phyloP scores from a whole-genome alignment of 257 asterid species.

The Buddleja alternifolia region DNA sequence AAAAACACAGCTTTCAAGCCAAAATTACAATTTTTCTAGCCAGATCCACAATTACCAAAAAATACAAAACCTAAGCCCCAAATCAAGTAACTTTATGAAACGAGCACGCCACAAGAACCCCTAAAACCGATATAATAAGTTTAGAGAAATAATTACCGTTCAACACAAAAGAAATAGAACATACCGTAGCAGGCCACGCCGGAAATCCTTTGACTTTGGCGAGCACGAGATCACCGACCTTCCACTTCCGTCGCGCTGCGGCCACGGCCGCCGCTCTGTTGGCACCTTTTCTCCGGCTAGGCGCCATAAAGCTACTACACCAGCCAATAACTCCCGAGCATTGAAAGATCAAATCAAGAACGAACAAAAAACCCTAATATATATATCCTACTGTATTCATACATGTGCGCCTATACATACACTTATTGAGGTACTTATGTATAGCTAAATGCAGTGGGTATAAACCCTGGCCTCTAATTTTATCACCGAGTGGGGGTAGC shows the following conservation, averaged over 20 bases:
- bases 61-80: neutral
- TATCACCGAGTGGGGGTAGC: constrained; percentile 10
- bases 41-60: constrained; percentile 33
- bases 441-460: constrained; percentile 22
- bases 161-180: constrained; percentile 17
- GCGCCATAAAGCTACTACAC: constrained; percentile 62
- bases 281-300: constrained; percentile 72
- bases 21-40: neutral
- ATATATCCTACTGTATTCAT: constrained; percentile 32
- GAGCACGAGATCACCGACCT: constrained; percentile 91
- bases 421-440: neutral
- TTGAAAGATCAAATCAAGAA: constrained; percentile 43
- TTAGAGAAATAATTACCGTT: neutral
- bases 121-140: neutral
- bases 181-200: constrained; percentile 93
- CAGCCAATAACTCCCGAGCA: constrained; percentile 44
- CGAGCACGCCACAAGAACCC: constrained; percentile 1
- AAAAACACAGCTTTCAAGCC: neutral
- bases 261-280: constrained; percentile 72
- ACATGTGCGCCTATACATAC: constrained; percentile 17
- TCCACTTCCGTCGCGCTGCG: constrained; percentile 74
- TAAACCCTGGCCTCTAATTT: constrained; percentile 47
- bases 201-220: constrained; percentile 95
- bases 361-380: constrained; percentile 40
- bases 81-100: constrained; percentile 12